Evolutionary conservation across 1,139 yeast species (phyloP), one percentile per base, ranked within the genome.

Genomic region (Yamadazyma dushanensis): DNA sequence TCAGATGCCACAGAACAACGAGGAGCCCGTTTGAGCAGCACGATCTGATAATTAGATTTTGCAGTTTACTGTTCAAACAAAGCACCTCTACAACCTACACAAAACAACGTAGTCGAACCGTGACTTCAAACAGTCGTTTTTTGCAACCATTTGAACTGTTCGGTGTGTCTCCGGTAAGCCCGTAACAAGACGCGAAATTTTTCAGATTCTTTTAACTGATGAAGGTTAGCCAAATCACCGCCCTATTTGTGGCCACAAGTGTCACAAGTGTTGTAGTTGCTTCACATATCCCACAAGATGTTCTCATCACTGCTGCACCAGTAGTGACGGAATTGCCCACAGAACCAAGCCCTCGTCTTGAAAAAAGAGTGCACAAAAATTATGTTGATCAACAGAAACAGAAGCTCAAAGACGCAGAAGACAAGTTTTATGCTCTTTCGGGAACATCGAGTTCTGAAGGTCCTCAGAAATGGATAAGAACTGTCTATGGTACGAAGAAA

Each of bases 381-480:
- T 71, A 70, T 51, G 49, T 61, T 23, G 58, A 63, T 35, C 49
- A 55, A 15, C 62, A 63, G 45, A 53, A 57, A 9, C 56, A 54
- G 21, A 47, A 47, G 37, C 38, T 40, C 21, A 30, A 32, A 14
- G 33, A 26, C 24, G 31, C 32, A 17, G 25, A 38, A 32, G 35
- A 26, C 11, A 18, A 26, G 13, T 36, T 25, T 28, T 31, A 32
- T 11, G 30, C 10, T 8, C 23, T 22, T 4, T 10, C 20, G 5
- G 31, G 19, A 8, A 4, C 20, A 10, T n/a, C 31, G 9, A 24
- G 34, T 10, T 16, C 32, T 19, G 28, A 23, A 15, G 28, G 24
- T 0, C 80, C 78, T 8, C 66, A 67, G 36, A 82, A 89, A 4
- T 88, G 96, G 96, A 41, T 75, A 9, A 73, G 95, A 52, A 86